Base-by-base conservation (phyloP, 2,329 filamentous ascomycete species). In the Ophiostoma perfectum region DNA sequence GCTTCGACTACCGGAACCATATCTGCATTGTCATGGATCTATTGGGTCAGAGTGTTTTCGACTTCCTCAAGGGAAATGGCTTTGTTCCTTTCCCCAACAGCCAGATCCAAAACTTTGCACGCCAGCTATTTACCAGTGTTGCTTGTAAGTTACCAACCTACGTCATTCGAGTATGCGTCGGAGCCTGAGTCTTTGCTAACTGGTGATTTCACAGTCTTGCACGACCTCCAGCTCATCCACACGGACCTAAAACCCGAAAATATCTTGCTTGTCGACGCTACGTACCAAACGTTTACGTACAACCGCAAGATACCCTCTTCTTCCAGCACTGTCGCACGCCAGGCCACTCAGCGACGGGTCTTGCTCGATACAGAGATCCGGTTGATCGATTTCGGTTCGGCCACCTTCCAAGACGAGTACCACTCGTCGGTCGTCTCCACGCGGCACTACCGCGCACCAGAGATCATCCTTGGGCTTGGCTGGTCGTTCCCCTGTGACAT, bases 1-100 rank as follows among this genome's bases (percentile, higher is more conserved):
- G 93, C 78, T 99, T 99, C 80, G 95, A 99, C 79, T 99, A 92
- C 80, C 87, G 93, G 64, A 95, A 96, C 69, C 95, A 99, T 76
- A 98, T 99, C 73, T 99, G 95, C 83, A 89, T 89, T 70, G 87
- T 89, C 67, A 89, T 88, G 86, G 86, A 89, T 72, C 79, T 89
- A 3, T 86, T 98, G 44, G 94, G 94, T 64, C 94, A 97, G 76
- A 98, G 94, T 74, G 94, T 99, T 66, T 99, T 99, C 77, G 95
- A 99, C 79, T 99, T 99, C 74, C 84, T 99, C 64, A 99, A 99
- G 81, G 89, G 90, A 75, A 98, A 98, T 76, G 86, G 87, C 72
- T 99, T 99, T 76, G 93, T 97, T 18, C 95, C 95, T 0, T 99
- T 99, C 75, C 95, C 95, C 12, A 98, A 96, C 82, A 97, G 93